Percentiles rank a stretch among this genome's conserved stretches.
Evolutionary conservation across 805 yeast genomes (phyloP).

Genomic region (Saturnispora kantuleensis): DNA sequence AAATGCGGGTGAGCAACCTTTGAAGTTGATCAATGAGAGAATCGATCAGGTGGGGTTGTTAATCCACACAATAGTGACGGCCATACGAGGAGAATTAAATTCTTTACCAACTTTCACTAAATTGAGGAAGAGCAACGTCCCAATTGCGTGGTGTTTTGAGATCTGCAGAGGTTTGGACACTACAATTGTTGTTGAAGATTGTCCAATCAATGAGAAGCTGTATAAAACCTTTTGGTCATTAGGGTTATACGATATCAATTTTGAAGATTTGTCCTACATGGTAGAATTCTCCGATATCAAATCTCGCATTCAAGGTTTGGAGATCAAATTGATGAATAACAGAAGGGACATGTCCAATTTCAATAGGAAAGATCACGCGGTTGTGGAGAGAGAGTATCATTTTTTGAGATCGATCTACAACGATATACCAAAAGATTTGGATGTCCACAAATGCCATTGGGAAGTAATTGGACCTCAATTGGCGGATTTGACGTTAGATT

Average conservation of each 20-base stretch:
- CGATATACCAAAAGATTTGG: conserved; percentile 31
- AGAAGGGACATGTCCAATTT: conserved; percentile 18
- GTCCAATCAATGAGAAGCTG: conserved; percentile 30
- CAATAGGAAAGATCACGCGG: conserved; percentile 16
- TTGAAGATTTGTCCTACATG: conserved; percentile 39
- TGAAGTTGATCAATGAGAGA: conserved; percentile 62
- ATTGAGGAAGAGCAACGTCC: conserved; percentile 36
- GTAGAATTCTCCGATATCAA: conserved; percentile 33
- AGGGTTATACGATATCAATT: conserved; percentile 61
- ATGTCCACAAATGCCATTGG: conserved; percentile 35
- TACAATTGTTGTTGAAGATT: conserved; percentile 15
- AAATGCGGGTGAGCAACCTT: conserved; percentile 29
- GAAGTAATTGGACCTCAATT: conserved; percentile 25
- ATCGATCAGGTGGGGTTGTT: conserved; percentile 64
- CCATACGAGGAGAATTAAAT: conserved; percentile 27
- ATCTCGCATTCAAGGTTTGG: conserved; percentile 27
- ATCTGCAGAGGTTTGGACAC: conserved; percentile 49
- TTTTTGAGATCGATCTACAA: conserved; percentile 21
- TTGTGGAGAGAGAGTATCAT: conserved; percentile 18
- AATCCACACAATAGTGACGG: conserved; percentile 53
- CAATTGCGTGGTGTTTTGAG: conserved; percentile 62
- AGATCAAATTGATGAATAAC: conserved; percentile 27
- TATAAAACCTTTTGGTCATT: conserved; percentile 66
- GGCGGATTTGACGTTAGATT: conserved; percentile 13
- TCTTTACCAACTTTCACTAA: conserved; percentile 30